Base-by-base conservation (phyloP, 1,284 basidiomycete species). In the Tremellales sp. region DNA sequence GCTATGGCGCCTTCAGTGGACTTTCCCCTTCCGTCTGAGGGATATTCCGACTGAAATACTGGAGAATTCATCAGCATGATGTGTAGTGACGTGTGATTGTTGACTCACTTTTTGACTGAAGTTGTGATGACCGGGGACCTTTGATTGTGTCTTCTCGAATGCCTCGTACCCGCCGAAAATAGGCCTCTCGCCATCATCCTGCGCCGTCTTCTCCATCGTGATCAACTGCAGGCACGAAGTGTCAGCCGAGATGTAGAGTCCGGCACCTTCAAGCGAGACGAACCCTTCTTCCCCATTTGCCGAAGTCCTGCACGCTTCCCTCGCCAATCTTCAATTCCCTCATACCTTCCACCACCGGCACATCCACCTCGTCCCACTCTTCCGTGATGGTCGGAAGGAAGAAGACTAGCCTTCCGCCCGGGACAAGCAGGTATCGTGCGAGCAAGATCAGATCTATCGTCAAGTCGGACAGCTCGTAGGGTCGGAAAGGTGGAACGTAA, bases 271-370 rank as follows among this genome's bases (percentile, higher is more conserved):
- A 14, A 16, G 4, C 31, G 19, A 8, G 19, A 77, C 86, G 71
- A 63, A 91, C 90, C 65, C 92, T 75, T 51, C 94, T 78, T 3
- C 91, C 91, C 94, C 94, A 99, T 31, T 85, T 86, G 12, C 92
- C 93, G 68, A 97, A 99, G 65, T 89, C 85, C 71, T 99, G 94
- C 57, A 92, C 73, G 35, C 87, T 92, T 66, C 97, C 95, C 0
- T 86, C 84, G 25, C 91, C 78, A 13, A 92, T 73, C 60, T 83
- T 83, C 37, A 73, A 37, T 56, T 73, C 71, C 53, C 48, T 54
- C 85, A 98, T 91, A 1, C 91, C 92, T 28, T 87, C 84, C 0
- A 82, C 77, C 25, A 80, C 70, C 0, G 79, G 79, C 2, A 95
- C 76, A 63, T 97, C 92, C 1, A 93, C 76, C 56, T 88, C 86